Percentiles rank a stretch among this genome's conserved stretches.
Conservation (phyloP, 2,329 filamentous ascomycete species). For the Ceratocystis lukuohia region DNA sequence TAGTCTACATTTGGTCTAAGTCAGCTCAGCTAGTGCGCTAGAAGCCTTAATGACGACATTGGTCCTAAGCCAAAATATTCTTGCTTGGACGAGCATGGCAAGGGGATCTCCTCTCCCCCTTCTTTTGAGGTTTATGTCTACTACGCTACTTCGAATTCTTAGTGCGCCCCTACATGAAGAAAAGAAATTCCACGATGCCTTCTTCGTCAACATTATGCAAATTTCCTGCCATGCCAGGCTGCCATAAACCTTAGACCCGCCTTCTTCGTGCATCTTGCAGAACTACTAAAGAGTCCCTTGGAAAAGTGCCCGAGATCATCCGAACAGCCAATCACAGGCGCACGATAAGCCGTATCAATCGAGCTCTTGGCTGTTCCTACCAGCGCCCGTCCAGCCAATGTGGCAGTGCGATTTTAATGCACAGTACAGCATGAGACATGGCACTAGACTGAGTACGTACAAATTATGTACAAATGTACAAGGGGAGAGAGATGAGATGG, state of each 20-base stretch:
- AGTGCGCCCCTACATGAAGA: too few species aligned
- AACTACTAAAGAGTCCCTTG: not conserved
- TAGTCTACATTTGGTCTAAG: conserved; percentile 1
- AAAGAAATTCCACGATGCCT: not conserved
- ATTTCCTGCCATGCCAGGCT: not conserved
- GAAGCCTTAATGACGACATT: conserved; percentile 12
- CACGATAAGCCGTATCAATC: conserved; percentile 9
- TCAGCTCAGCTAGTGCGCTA: not conserved
- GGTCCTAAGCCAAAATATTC: not conserved
- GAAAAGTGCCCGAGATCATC: conserved; percentile 3
- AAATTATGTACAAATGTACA: not conserved
- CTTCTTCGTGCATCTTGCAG: not conserved
- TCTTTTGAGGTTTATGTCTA: too few species aligned
- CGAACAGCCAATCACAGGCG: conserved; percentile 10
- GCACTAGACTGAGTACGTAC: not conserved
- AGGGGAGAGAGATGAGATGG: not conserved
- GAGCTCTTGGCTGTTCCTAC: not conserved
- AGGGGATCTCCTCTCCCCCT: not conserved
- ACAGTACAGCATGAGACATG: not conserved
- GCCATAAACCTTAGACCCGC: not conserved
- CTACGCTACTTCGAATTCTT: too few species aligned
- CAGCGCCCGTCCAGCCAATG: not conserved
- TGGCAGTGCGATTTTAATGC: conserved; percentile 1
- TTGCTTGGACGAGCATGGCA: not conserved
- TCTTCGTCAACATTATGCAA: not conserved